Evolutionary conservation across 352 stramenopile genomes (phyloP).

Genomic region (Phytophthora multivora): DNA sequence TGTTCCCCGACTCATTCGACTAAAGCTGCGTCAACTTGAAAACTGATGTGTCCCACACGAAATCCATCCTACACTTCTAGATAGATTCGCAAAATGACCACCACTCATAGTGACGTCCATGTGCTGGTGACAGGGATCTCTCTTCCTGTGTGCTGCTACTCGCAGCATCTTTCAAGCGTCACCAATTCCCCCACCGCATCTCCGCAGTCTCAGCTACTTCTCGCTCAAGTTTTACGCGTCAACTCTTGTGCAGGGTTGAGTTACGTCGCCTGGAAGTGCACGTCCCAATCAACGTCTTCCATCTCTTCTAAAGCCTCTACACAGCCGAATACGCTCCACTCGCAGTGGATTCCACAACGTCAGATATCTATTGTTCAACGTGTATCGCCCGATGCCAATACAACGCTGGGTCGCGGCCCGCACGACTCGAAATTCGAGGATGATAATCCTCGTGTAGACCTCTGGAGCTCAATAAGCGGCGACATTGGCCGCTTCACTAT

Average conservation of each 20-base stretch:
- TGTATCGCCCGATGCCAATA: slow-evolving; percentile 18
- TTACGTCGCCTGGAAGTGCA: slow-evolving; percentile 33
- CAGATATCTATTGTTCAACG: slow-evolving; percentile 5
- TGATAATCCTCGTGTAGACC: slow-evolving; percentile 27
- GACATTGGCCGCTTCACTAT: slow-evolving; percentile 42
- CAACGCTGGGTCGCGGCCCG: slow-evolving; percentile 8
- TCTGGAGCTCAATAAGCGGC: slow-evolving; percentile 25
- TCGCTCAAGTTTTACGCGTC: slow-evolving; percentile 19
- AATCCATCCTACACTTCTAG: background rate
- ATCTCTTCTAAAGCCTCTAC: background rate
- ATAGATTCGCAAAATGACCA: slow-evolving; percentile 10
- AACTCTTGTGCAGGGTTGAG: slow-evolving; percentile 20
- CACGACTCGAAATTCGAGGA: slow-evolving; percentile 21
- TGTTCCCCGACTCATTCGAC: background rate
- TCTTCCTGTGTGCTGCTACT: slow-evolving; percentile 25
- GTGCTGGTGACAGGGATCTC: slow-evolving; percentile 27
- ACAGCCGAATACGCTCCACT: slow-evolving; percentile 13
- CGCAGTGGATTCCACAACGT: slow-evolving; percentile 30
- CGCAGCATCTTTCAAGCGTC: background rate
- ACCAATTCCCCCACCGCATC: background rate
- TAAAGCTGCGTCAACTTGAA: slow-evolving; percentile 11
- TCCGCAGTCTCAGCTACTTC: slow-evolving; percentile 15
- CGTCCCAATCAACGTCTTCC: background rate
- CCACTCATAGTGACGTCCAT: slow-evolving; percentile 6
- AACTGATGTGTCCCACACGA: background rate